Conservation (phyloP, 805 yeast species). For the Maudiozyma serrabonitensis region DNA sequence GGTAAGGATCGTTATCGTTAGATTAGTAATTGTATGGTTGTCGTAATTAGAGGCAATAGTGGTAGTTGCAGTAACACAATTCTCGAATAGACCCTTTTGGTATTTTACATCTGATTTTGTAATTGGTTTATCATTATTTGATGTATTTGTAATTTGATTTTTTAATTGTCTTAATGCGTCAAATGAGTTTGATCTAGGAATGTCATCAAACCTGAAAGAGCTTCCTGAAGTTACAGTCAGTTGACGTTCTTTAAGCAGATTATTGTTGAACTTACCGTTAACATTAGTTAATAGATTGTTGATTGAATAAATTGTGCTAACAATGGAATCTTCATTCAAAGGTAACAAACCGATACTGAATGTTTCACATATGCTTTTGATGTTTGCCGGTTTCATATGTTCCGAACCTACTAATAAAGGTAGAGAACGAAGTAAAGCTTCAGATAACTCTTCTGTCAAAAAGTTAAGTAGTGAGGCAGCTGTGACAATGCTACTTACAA, state of each 20-base stretch:
- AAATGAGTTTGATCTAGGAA: not conserved
- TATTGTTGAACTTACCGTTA: slow-evolving; percentile 33
- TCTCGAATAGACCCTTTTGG: slow-evolving; percentile 36
- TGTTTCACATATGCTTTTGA: slow-evolving; percentile 43
- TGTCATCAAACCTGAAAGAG: not conserved
- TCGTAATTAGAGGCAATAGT: slow-evolving; percentile 56
- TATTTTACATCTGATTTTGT: not conserved
- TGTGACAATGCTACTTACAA: slow-evolving; percentile 36
- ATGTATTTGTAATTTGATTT: not conserved
- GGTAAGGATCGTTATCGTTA: slow-evolving; percentile 71
- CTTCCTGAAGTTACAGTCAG: slow-evolving; percentile 19
- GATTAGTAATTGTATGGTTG: slow-evolving; percentile 62
- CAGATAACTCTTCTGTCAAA: slow-evolving; percentile 26
- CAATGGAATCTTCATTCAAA: slow-evolving; percentile 70
- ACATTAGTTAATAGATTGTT: slow-evolving; percentile 61
- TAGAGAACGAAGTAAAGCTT: slow-evolving; percentile 31
- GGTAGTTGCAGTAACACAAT: slow-evolving; percentile 59
- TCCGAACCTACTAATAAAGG: slow-evolving; percentile 52
- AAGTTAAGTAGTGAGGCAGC: slow-evolving; percentile 46
- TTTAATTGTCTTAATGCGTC: not conserved
- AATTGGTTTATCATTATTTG: not conserved
- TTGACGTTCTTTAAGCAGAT: slow-evolving; percentile 29
- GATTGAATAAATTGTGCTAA: slow-evolving; percentile 75
- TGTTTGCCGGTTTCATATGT: slow-evolving; percentile 37
- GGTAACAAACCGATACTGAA: slow-evolving; percentile 60